Evolutionary conservation across 805 yeast species (phyloP).

Genomic region (Teunomyces barrocoloradensis): DNA sequence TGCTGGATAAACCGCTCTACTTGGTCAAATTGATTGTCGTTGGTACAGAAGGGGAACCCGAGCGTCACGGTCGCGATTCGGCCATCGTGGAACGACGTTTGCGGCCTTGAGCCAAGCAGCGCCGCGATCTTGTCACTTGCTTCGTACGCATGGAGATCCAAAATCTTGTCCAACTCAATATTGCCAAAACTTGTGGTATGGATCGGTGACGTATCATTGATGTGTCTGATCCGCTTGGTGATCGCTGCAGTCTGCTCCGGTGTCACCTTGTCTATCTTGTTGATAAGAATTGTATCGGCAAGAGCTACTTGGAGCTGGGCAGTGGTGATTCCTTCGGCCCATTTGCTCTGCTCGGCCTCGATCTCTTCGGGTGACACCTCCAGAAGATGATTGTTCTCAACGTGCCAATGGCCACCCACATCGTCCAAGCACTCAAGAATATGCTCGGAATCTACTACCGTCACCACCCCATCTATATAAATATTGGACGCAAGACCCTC

Average conservation of each 20-base stretch:
- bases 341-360: conserved; percentile 29
- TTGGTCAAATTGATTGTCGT: conserved; percentile 34
- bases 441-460: conserved; percentile 78
- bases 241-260: conserved; percentile 26
- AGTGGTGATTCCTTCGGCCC: conserved; percentile 56
- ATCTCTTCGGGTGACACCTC: conserved; percentile 25
- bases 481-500: conserved; percentile 82
- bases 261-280: conserved; percentile 61
- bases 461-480: conserved; percentile 86
- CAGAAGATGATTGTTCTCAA: conserved; percentile 30
- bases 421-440: conserved; percentile 68
- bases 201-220: conserved; percentile 70
- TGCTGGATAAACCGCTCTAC: conserved; percentile 67
- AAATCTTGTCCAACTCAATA: conserved; percentile 58
- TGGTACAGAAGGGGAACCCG: conserved; percentile 45
- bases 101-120: conserved; percentile 12
- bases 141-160: conserved; percentile 80
- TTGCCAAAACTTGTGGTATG: conserved; percentile 72
- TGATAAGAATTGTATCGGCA: conserved; percentile 79
- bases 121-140: conserved; percentile 18
- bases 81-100: conserved; percentile 34
- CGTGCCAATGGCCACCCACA: conserved; percentile 68
- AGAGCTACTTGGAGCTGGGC: conserved; percentile 88
- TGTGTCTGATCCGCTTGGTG: conserved; percentile 40
- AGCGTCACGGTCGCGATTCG: conserved; percentile 35